Percentiles rank a stretch among this genome's conserved stretches.
Conservation (phyloP, 1,284 basidiomycete species). For the Sanghuangporus baumii region DNA sequence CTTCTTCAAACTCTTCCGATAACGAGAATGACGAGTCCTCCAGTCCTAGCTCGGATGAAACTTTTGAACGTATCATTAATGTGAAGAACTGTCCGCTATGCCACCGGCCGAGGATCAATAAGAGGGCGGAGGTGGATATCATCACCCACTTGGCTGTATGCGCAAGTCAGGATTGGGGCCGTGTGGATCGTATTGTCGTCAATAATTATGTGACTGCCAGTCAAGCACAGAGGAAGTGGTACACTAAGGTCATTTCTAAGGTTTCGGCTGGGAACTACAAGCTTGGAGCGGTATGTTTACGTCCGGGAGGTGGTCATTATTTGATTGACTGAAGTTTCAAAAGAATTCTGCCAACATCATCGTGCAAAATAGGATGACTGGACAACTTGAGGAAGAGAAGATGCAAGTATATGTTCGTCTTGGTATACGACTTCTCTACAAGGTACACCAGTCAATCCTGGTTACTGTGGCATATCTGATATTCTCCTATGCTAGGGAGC, state of each 20-base stretch:
- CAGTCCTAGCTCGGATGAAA: slow-evolving; percentile 31
- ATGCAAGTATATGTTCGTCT: slow-evolving; percentile 94
- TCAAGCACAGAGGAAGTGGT: slow-evolving; percentile 97
- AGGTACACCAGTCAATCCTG: slow-evolving; percentile 37
- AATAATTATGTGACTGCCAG: slow-evolving; percentile 94
- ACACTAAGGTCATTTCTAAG: slow-evolving; percentile 84
- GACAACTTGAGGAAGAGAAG: slow-evolving; percentile 95
- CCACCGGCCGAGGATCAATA: slow-evolving; percentile 78
- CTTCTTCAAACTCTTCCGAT: slow-evolving; percentile 22
- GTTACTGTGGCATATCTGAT: not conserved
- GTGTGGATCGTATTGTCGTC: slow-evolving; percentile 84
- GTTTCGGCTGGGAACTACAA: slow-evolving; percentile 83
- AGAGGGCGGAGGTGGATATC: slow-evolving; percentile 90
- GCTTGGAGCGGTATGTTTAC: slow-evolving; percentile 72
- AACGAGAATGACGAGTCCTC: slow-evolving; percentile 22
- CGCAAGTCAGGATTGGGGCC: slow-evolving; percentile 87
- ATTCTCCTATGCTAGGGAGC: slow-evolving; percentile 50
- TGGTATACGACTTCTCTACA: slow-evolving; percentile 90
- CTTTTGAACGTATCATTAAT: slow-evolving; percentile 89
- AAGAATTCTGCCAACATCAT: slow-evolving; percentile 96
- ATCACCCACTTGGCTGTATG: slow-evolving; percentile 92
- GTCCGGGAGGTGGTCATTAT: slow-evolving; percentile 1
- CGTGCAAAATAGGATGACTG: slow-evolving; percentile 87
- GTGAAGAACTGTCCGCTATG: slow-evolving; percentile 93
- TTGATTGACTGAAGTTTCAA: not conserved